Percentiles rank a stretch among this genome's conserved stretches.
Evolutionary conservation across 1,284 basidiomycete species (phyloP).

Genomic region (Psilocybe mexicana): DNA sequence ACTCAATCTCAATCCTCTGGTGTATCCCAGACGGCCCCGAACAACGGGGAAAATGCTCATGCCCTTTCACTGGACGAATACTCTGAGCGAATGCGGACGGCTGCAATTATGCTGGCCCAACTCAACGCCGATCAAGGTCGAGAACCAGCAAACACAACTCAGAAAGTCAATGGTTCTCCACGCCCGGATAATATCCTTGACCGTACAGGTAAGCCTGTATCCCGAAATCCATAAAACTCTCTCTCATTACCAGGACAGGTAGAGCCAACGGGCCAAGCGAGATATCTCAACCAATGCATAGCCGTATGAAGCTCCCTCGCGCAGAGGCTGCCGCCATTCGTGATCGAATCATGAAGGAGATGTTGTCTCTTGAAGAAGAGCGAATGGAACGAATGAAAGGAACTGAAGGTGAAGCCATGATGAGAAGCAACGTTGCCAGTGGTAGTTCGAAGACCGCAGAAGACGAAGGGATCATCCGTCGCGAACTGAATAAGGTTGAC

Average conservation of each 20-base stretch:
- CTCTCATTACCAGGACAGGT: conserved; percentile 9
- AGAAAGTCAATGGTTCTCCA: conserved; percentile 17
- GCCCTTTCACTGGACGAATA: conserved; percentile 86
- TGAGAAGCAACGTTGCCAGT: conserved; percentile 53
- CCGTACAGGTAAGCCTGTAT: conserved; percentile 18
- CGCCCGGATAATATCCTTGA: conserved; percentile 14
- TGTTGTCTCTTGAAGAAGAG: conserved; percentile 96
- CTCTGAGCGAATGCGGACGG: conserved; percentile 96
- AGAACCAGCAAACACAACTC: conserved; percentile 31
- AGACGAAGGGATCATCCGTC: conserved; percentile 89
- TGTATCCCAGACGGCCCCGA: conserved; percentile 11
- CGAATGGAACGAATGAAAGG: conserved; percentile 93
- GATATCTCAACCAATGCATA: conserved; percentile 20
- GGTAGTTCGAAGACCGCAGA: conserved; percentile 70
- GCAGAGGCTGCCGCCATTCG: conserved; percentile 89
- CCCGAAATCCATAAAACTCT: neutral
- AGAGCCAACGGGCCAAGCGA: conserved; percentile 17
- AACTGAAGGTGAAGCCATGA: conserved; percentile 55
- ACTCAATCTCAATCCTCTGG: conserved; percentile 16
- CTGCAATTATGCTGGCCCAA: conserved; percentile 98
- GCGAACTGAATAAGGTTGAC: conserved; percentile 96
- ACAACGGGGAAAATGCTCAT: conserved; percentile 21
- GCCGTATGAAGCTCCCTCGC: conserved; percentile 55
- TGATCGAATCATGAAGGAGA: conserved; percentile 98
- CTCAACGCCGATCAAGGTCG: conserved; percentile 83